phyloP scores from a whole-genome alignment of 202 grass and related monocot species.

The Brachypodium distachyon region DNA sequence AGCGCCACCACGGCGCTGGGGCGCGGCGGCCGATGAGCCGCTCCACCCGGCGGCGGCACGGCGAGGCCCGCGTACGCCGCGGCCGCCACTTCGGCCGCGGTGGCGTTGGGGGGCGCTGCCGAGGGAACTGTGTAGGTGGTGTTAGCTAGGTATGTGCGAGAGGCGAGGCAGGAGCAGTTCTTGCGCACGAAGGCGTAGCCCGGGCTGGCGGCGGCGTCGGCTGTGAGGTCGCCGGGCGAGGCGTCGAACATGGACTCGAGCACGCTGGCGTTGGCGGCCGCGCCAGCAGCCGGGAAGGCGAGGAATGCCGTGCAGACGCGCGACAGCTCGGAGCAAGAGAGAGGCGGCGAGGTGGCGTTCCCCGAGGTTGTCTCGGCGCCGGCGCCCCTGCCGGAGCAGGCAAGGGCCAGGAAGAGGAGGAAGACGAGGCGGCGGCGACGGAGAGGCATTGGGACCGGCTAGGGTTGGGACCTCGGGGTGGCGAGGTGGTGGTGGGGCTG shows the following conservation, averaged over 20 bases:
- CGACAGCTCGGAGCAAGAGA: conserved; percentile 67
- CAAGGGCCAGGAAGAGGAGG: conserved; percentile 13
- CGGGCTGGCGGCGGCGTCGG: conserved; percentile 70
- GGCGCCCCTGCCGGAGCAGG: not conserved
- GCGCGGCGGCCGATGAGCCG: conserved; percentile 42
- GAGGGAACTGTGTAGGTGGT: conserved; percentile 71
- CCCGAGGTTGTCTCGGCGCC: not conserved
- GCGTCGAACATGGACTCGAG: conserved; percentile 92
- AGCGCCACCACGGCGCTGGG: conserved; percentile 66
- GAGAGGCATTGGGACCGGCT: conserved; percentile 25
- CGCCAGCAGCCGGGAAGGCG: conserved; percentile 45
- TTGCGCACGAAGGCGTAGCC: conserved; percentile 90
- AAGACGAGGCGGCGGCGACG: not conserved
- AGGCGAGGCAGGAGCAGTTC: conserved; percentile 93
- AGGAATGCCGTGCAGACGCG: conserved; percentile 96
- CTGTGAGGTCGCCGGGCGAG: conserved; percentile 55
- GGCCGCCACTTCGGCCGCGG: conserved; percentile 32
- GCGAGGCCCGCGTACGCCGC: conserved; percentile 66
- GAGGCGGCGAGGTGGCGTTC: conserved; percentile 39
- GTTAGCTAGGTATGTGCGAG: conserved; percentile 76
- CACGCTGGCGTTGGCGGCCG: conserved; percentile 18
- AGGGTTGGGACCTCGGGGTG: conserved; percentile 44
- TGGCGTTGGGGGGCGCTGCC: conserved; percentile 13
- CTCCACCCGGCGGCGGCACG: conserved; percentile 43
- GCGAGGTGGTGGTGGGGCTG: conserved; percentile 13